Conservation (phyloP, 2,329 filamentous ascomycete species). For the Arthrobotrys sphaeroides region DNA sequence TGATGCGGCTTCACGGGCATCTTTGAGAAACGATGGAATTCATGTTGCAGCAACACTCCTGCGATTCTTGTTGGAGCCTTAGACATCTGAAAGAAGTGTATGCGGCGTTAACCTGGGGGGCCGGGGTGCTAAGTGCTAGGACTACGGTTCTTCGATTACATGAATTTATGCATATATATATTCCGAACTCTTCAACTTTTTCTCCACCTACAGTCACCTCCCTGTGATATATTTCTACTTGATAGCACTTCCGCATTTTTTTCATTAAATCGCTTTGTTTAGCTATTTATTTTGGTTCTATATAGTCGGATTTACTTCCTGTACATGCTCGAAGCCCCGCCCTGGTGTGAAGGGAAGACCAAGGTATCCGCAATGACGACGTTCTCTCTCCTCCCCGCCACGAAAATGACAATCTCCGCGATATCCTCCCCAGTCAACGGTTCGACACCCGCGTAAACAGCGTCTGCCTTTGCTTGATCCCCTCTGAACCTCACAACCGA, state of each 20-base stretch:
- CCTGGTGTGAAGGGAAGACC: conserved; percentile 85
- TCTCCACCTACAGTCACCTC: background rate
- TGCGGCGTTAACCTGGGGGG: too few relatives aligned
- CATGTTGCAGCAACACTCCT: conserved; percentile 77
- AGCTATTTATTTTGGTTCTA: background rate
- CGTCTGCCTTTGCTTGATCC: conserved; percentile 87
- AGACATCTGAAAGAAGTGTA: background rate
- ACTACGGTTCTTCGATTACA: too few relatives aligned
- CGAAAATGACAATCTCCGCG: conserved; percentile 88
- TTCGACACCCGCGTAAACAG: conserved; percentile 82
- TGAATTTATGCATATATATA: background rate
- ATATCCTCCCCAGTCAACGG: conserved; percentile 90
- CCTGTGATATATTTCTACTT: background rate
- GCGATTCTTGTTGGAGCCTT: conserved; percentile 69
- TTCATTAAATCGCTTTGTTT: background rate
- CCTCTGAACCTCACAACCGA: conserved; percentile 87
- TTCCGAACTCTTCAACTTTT: background rate
- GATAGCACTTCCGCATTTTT: background rate
- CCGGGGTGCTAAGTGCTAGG: too few relatives aligned
- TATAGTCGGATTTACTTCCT: conserved; percentile 28
- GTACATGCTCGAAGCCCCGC: conserved; percentile 55
- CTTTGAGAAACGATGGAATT: conserved; percentile 80
- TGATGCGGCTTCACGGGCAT: conserved; percentile 74
- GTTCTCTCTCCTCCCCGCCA: conserved; percentile 84
- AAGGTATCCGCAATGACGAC: conserved; percentile 89